phyloP scores from a whole-genome alignment of 176 grass and related monocot genomes.

The Oryza meridionalis region DNA sequence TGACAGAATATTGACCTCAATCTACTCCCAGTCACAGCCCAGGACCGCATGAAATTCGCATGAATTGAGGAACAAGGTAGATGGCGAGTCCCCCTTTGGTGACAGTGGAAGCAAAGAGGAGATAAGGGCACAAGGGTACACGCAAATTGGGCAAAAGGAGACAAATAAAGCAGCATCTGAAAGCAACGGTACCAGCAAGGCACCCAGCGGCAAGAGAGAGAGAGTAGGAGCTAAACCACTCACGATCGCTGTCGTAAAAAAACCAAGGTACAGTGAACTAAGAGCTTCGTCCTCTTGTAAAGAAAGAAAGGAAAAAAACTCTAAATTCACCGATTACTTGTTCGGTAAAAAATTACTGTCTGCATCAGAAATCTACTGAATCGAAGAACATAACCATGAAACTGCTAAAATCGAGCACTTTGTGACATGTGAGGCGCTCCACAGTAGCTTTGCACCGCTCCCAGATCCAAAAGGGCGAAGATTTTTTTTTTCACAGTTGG shows the following conservation, averaged over 20 bases:
- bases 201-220: conserved; percentile 14
- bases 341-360: neutral
- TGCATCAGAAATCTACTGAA: conserved; percentile 22
- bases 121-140: conserved; percentile 26
- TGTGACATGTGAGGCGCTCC: neutral
- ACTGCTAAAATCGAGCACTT: neutral
- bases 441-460: neutral
- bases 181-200: conserved; percentile 45
- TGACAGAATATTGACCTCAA: conserved; percentile 44
- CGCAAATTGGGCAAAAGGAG: conserved; percentile 35
- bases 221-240: conserved; percentile 8
- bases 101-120: conserved; percentile 31
- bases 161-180: conserved; percentile 38
- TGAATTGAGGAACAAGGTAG: conserved; percentile 20
- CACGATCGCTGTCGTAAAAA: conserved; percentile 8
- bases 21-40: conserved; percentile 36
- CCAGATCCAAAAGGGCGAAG: conserved; percentile 37
- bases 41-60: conserved; percentile 17
- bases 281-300: neutral
- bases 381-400: conserved; percentile 5
- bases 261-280: neutral
- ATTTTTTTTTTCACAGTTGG: conserved; percentile 28
- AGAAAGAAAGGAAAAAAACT: neutral
- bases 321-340: neutral
- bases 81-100: conserved; percentile 23